Conservation (phyloP, 2,329 filamentous ascomycete species). For the Waltergamsia citrina region DNA sequence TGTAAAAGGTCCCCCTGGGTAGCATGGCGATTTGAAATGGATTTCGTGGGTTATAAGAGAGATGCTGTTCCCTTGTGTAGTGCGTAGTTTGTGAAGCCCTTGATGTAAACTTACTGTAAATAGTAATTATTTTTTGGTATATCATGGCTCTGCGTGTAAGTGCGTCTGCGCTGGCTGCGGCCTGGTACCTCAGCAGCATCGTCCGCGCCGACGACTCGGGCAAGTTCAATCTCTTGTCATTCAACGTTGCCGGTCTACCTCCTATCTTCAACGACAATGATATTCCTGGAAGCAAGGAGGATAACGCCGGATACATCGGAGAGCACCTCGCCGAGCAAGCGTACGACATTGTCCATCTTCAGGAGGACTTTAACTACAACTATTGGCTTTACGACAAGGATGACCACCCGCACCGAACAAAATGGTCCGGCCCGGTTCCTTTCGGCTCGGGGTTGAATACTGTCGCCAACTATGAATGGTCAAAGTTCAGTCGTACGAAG, state of each 20-base stretch:
- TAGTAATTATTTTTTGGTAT: too few species aligned
- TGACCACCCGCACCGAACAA: slow-evolving; percentile 48
- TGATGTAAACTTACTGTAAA: too few species aligned
- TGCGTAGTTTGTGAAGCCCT: too few species aligned
- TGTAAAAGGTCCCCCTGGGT: too few species aligned
- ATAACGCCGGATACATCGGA: slow-evolving; percentile 48
- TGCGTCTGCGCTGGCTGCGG: too few species aligned
- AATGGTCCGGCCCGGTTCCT: slow-evolving; percentile 54
- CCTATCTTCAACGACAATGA: slow-evolving; percentile 47
- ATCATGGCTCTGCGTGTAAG: too few species aligned
- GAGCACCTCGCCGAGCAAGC: slow-evolving; percentile 42
- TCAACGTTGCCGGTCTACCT: slow-evolving; percentile 54
- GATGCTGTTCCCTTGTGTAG: too few species aligned
- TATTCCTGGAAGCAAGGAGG: slow-evolving; percentile 50
- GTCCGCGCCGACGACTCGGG: too few species aligned
- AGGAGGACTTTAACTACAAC: slow-evolving; percentile 65
- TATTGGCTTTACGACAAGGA: slow-evolving; percentile 52
- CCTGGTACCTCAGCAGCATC: too few species aligned
- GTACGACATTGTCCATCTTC: slow-evolving; percentile 55
- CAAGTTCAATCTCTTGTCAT: slow-evolving; percentile 41
- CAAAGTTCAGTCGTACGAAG: slow-evolving; percentile 41
- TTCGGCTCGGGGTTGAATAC: slow-evolving; percentile 58
- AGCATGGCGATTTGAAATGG: too few species aligned
- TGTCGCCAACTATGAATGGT: slow-evolving; percentile 47
- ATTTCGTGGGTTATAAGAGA: too few species aligned